Conservation (phyloP, 148 eudicot genomes). For the Silene latifolia region DNA sequence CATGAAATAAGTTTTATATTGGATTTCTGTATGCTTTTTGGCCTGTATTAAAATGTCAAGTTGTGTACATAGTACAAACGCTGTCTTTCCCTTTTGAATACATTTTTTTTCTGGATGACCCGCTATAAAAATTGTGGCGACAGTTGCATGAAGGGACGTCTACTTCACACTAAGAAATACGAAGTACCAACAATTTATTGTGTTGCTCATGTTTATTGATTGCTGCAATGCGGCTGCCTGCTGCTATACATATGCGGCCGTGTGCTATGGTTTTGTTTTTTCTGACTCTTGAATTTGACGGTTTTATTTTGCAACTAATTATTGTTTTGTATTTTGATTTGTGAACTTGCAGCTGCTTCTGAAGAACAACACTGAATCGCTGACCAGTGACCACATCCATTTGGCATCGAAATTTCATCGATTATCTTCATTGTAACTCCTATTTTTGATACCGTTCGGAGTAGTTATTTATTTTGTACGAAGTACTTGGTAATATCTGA, state of each 20-base stretch:
- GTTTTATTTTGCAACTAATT: background rate
- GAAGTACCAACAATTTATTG: background rate
- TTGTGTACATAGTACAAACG: too few relatives aligned
- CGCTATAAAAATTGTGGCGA: background rate
- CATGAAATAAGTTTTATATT: too few relatives aligned
- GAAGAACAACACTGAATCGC: background rate
- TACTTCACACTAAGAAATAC: background rate
- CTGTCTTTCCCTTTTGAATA: background rate
- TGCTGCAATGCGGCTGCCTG: too few relatives aligned
- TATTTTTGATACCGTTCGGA: background rate
- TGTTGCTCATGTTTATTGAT: too few relatives aligned
- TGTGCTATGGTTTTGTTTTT: background rate
- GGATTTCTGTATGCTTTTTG: too few relatives aligned
- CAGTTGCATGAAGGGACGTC: background rate
- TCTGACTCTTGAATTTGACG: background rate
- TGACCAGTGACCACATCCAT: background rate
- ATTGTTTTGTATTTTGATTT: background rate
- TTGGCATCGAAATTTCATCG: background rate
- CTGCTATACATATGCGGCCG: background rate
- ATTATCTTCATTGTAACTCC: background rate
- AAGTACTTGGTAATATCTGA: background rate
- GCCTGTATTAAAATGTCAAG: too few relatives aligned
- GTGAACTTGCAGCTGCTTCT: constrained; percentile 11
- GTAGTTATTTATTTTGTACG: background rate
- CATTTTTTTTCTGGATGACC: background rate